Conservation (phyloP, 352 stramenopile species). For the Globisporangium okanoganense region DNA sequence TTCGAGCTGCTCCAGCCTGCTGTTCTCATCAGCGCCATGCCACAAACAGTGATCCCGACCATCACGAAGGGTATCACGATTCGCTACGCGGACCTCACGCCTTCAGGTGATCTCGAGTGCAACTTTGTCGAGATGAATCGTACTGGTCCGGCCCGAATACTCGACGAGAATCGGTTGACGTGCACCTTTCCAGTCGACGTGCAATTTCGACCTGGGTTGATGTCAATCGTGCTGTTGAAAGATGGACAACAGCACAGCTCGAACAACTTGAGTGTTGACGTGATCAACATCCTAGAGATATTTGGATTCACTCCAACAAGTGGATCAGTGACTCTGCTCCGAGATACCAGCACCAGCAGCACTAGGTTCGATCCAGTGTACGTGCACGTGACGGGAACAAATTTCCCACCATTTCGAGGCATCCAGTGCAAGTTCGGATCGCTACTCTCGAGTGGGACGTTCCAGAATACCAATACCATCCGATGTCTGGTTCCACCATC, state of each 20-base stretch:
- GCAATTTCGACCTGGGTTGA: slow-evolving; percentile 11
- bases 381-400: slow-evolving; percentile 33
- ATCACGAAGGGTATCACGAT: slow-evolving; percentile 23
- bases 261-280: slow-evolving; percentile 23
- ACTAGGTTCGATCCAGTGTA: background rate
- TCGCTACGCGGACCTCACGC: slow-evolving; percentile 15
- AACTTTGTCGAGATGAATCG: slow-evolving; percentile 24
- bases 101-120: slow-evolving; percentile 25
- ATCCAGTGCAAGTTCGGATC: slow-evolving; percentile 36
- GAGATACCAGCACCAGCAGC: background rate
- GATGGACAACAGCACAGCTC: slow-evolving; percentile 19
- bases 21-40: slow-evolving; percentile 16
- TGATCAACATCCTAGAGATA: slow-evolving; percentile 28
- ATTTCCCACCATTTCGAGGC: slow-evolving; percentile 34
- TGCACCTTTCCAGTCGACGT: slow-evolving; percentile 16
- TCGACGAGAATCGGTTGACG: slow-evolving; percentile 16
- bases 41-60: slow-evolving; percentile 22
- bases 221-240: slow-evolving; percentile 20
- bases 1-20: slow-evolving; percentile 27
- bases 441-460: slow-evolving; percentile 24
- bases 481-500: slow-evolving; percentile 41
- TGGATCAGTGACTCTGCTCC: background rate
- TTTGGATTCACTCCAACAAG: slow-evolving; percentile 27
- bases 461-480: slow-evolving; percentile 29
- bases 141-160: slow-evolving; percentile 23